Conservation (phyloP, 192 early-diverging fungal species). For the Paraglomus brasilianum region DNA sequence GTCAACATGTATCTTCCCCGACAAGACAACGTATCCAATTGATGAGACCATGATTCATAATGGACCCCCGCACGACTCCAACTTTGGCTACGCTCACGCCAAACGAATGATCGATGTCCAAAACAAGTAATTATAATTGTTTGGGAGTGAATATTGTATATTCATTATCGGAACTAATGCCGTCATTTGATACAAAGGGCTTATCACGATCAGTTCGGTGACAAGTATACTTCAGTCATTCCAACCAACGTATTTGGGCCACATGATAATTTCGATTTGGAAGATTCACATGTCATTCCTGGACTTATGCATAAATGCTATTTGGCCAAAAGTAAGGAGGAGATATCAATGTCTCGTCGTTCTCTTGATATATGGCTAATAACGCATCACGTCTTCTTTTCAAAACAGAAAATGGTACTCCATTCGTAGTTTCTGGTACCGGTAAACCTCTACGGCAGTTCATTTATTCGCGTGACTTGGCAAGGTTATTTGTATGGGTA, state of each 20-base stretch:
- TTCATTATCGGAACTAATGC: background rate
- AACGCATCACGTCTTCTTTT: constrained; percentile 1
- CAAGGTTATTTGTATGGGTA: constrained; percentile 78
- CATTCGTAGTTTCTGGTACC: constrained; percentile 70
- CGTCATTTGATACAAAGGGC: constrained; percentile 43
- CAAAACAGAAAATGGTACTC: constrained; percentile 59
- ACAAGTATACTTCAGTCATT: constrained; percentile 75
- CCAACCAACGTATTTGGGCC: constrained; percentile 84
- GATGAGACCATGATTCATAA: constrained; percentile 84
- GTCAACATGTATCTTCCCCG: constrained; percentile 83
- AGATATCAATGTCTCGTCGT: no score
- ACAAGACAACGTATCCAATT: constrained; percentile 81
- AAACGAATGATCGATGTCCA: constrained; percentile 84
- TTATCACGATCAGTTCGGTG: constrained; percentile 77
- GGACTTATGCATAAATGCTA: constrained; percentile 82
- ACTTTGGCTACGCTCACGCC: constrained; percentile 80
- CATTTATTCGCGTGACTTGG: constrained; percentile 79
- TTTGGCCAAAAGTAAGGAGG: constrained; percentile 67
- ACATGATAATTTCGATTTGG: constrained; percentile 75
- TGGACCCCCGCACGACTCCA: constrained; percentile 76
- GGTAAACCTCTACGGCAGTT: constrained; percentile 81
- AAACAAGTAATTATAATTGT: constrained; percentile 59
- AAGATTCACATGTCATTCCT: constrained; percentile 79
- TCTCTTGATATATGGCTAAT: background rate
- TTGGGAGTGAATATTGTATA: background rate